A percentile compares a stretch with the other conserved stretches of the same genome.
These are phyloP conservation scores for Plicaturopsis crispa DNA, from an alignment of 768 basidiomycete species.

Conservation along the genomic window DNA sequence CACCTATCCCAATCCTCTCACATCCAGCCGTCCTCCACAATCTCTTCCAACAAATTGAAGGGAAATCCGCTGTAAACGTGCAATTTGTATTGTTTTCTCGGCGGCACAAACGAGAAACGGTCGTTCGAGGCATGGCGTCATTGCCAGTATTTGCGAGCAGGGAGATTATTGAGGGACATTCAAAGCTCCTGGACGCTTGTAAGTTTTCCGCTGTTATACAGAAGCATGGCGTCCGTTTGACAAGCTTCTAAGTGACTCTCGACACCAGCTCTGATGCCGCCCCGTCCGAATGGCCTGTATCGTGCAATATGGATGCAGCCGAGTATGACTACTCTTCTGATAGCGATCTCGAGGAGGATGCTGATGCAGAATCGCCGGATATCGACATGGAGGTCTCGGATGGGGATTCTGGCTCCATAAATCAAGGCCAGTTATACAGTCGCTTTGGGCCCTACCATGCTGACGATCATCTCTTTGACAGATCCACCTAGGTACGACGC, in stretches of 20 bases:
- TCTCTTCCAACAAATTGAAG: not conserved
- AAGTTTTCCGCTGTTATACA: not conserved
- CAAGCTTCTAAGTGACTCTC: not conserved
- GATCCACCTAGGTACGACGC: not conserved
- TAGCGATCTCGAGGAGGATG: conserved; percentile 5
- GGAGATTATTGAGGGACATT: not conserved
- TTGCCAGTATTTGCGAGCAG: not conserved
- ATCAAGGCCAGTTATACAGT: not conserved
- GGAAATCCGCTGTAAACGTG: not conserved
- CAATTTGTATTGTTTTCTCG: not conserved
- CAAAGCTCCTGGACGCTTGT: not conserved
- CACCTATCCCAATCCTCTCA: not conserved
- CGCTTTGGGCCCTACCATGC: not conserved
- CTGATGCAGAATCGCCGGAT: too few relatives aligned
- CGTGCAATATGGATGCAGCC: not conserved
- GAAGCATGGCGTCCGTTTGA: too few relatives aligned
- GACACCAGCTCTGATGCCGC: too few relatives aligned
- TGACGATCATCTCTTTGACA: not conserved
- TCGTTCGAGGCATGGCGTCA: not conserved
- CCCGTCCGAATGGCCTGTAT: too few relatives aligned
- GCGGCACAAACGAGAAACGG: not conserved
- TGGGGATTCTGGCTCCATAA: not conserved
- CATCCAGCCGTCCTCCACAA: not conserved
- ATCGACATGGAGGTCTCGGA: not conserved
- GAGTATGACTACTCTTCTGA: conserved; percentile 9